Evolutionary conservation across 106 monocot genomes (phyloP), one percentile per base, ranked within the genome.

Genomic region (Cymbidium sinense): DNA sequence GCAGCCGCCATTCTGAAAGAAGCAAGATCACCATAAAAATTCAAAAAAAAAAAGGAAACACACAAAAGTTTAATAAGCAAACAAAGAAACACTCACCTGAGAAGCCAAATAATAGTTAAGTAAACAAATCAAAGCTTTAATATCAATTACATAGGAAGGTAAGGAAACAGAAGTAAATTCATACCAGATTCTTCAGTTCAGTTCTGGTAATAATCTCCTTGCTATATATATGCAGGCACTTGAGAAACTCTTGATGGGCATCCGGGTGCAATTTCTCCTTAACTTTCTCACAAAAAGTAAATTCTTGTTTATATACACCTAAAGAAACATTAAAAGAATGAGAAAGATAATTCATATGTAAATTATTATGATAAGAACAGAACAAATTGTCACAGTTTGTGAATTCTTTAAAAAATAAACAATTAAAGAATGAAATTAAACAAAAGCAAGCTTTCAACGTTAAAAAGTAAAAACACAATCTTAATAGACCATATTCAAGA

Each of bases 161-260:
- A n/a, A 21, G 20, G 5, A 39, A 7, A 7, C 39, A 39, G 30
- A 72, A 77, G 43, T 5, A 67, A 44, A 78, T 31, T 30, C 79
- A 5, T 80, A 99, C 98, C 90, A 95, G 78, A 21, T 86, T 92
- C 73, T 92, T 92, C 37, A 99, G 73, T 89, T 99, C 98, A 73
- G 20, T 76, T 81, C 90, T 87, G 34, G 64, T 90, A 62, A 99
- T 99, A 79, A 99, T 95, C 82, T 95, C 98, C 73, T 99, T 81
- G 82, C 86, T 92, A 79, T 86, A 95, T 50, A 99, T 99, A 74
- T 93, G 73, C 82, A 99, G 92, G 82, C 94, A 95, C 90, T 95
- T 99, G 81, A 99, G 81, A 51, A 99, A 99, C 77, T 99, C 98
- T 70, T 99, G 92, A 77, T 99, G 95, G 64, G 88, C 86, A 21